Conservation (phyloP, 2,329 filamentous ascomycete genomes). For the Lachnum nothofagi region DNA sequence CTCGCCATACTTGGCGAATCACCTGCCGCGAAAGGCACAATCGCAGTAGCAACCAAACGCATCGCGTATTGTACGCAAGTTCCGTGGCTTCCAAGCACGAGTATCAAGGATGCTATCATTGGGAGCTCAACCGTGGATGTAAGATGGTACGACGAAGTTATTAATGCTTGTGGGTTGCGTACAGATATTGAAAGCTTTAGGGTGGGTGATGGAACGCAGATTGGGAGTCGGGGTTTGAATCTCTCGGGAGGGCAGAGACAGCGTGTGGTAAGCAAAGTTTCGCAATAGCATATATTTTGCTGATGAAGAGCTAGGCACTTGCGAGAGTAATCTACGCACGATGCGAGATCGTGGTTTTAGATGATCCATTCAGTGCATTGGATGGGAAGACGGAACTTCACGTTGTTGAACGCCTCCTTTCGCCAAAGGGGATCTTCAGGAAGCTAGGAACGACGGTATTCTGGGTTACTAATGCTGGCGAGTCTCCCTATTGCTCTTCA, state of each 20-base stretch:
- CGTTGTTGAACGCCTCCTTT: no score
- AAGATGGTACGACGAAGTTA: slow-evolving; percentile 33
- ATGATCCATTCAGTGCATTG: slow-evolving; percentile 44
- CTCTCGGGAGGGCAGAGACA: slow-evolving; percentile 44
- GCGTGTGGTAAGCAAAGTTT: slow-evolving; percentile 38
- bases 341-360: slow-evolving; percentile 39
- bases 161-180: slow-evolving; percentile 23
- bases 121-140: slow-evolving; percentile 6
- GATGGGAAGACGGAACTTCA: slow-evolving; percentile 43
- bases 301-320: slow-evolving; percentile 29
- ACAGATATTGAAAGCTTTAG: slow-evolving; percentile 30
- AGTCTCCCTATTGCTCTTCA: slow-evolving; percentile 15
- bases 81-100: slow-evolving; percentile 37
- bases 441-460: slow-evolving; percentile 41
- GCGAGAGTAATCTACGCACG: slow-evolving; percentile 44
- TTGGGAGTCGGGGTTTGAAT: slow-evolving; percentile 40
- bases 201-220: slow-evolving; percentile 35
- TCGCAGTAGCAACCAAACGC: slow-evolving; percentile 26
- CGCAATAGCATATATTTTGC: slow-evolving; percentile 1
- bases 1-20: slow-evolving; percentile 32
- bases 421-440: slow-evolving; percentile 39
- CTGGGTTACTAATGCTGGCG: slow-evolving; percentile 39
- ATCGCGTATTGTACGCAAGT: slow-evolving; percentile 37
- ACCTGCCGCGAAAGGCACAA: slow-evolving; percentile 18
- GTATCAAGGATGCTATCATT: slow-evolving; percentile 33